Conservation (phyloP, 176 grass and related monocot species). For the Panicum miliaceum region DNA sequence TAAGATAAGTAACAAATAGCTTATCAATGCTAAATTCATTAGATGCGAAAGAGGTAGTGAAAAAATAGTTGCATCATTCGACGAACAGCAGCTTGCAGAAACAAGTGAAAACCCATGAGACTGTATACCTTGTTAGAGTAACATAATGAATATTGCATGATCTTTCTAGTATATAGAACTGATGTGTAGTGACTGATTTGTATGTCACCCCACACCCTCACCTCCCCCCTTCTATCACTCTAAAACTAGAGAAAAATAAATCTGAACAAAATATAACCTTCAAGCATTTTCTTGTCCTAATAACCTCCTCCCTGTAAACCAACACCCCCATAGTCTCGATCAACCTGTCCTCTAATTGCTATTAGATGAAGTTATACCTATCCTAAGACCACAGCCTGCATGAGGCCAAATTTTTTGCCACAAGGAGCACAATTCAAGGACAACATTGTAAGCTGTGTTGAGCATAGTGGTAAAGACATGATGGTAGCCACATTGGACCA, state of each 20-base stretch:
- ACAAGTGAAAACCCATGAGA: slow-evolving; percentile 3
- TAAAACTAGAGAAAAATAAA: not conserved
- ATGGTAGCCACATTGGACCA: not conserved
- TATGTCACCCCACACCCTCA: not conserved
- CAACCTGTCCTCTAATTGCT: not conserved
- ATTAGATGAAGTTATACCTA: not conserved
- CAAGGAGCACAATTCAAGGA: not conserved
- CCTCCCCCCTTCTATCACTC: not conserved
- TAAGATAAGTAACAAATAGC: not conserved
- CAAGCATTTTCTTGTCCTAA: not conserved
- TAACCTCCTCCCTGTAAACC: not conserved
- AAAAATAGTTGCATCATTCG: slow-evolving; percentile 19
- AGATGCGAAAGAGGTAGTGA: not conserved
- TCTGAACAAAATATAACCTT: not conserved
- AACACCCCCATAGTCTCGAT: not conserved
- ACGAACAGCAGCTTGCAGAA: slow-evolving; percentile 24
- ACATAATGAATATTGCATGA: slow-evolving; percentile 5
- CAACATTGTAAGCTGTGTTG: not conserved
- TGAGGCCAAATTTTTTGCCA: not conserved
- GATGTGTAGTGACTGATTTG: not conserved
- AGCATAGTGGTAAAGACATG: not conserved
- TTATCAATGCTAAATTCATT: not conserved
- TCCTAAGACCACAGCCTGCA: slow-evolving; percentile 1
- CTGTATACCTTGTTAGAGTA: slow-evolving; percentile 2
- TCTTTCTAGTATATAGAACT: not conserved